Evolutionary conservation across 164 flowering plant species (phyloP).

Genomic region (Berberis thunbergii): DNA sequence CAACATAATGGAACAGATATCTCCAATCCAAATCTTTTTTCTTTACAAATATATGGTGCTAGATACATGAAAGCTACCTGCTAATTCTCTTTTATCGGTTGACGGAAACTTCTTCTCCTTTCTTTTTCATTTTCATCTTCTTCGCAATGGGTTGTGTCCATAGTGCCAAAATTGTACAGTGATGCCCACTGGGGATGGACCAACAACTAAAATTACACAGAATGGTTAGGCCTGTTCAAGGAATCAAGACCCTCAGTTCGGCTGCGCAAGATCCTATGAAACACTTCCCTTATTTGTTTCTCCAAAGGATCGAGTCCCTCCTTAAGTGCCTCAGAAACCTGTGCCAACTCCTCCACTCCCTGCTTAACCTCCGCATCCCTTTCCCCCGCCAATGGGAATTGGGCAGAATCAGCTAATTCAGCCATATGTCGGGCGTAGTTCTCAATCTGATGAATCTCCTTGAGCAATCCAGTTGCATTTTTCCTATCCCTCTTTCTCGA

Average conservation of each 20-base stretch:
- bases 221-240: constrained; percentile 28
- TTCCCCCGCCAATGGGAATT: constrained; percentile 60
- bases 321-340: constrained; percentile 38
- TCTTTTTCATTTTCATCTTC: constrained; percentile 1
- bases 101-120: not conserved
- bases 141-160: constrained; percentile 5
- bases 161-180: constrained; percentile 10
- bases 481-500: constrained; percentile 67
- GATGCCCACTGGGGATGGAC: constrained; percentile 6
- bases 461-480: constrained; percentile 62
- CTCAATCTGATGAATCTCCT: constrained; percentile 73
- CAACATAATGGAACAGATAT: constrained; percentile 15
- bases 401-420: constrained; percentile 51
- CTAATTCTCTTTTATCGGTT: constrained; percentile 8
- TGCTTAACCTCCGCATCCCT: constrained; percentile 53
- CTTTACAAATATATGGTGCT: constrained; percentile 35
- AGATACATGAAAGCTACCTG: constrained; percentile 32
- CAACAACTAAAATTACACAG: constrained; percentile 18
- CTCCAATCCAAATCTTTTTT: constrained; percentile 29
- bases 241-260: constrained; percentile 77
- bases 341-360: constrained; percentile 41
- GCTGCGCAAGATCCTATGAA: constrained; percentile 66
- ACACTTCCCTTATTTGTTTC: constrained; percentile 77
- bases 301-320: constrained; percentile 75
- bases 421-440: constrained; percentile 46